phyloP scores from a whole-genome alignment of 192 early-diverging fungal species.

The Umbelopsis sp. region DNA sequence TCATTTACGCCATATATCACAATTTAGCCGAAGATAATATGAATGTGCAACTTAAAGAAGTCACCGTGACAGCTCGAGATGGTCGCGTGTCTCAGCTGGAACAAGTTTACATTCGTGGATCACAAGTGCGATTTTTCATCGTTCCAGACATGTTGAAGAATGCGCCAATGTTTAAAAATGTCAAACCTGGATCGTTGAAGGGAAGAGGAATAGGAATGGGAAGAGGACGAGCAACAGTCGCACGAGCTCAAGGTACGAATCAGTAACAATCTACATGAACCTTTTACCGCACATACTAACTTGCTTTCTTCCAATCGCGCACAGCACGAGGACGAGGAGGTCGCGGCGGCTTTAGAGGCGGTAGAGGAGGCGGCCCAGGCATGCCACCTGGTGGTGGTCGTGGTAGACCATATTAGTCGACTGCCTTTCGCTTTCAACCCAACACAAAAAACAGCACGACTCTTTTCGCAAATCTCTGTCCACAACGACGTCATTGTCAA shows the following conservation, averaged over 20 bases:
- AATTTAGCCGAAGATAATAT: slow-evolving; percentile 93
- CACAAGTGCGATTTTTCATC: slow-evolving; percentile 89
- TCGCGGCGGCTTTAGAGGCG: slow-evolving; percentile 15
- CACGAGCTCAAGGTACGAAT: slow-evolving; percentile 67
- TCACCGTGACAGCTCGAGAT: slow-evolving; percentile 91
- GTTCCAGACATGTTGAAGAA: slow-evolving; percentile 99
- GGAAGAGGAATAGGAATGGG: slow-evolving; percentile 84
- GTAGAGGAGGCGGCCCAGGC: slow-evolving; percentile 4
- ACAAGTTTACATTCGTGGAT: slow-evolving; percentile 96
- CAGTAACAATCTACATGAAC: background rate
- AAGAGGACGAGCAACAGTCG: slow-evolving; percentile 82
- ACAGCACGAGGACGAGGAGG: slow-evolving; percentile 17
- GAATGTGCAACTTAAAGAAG: slow-evolving; percentile 97
- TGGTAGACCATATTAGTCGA: slow-evolving; percentile 11
- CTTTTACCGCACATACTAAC: background rate
- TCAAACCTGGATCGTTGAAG: slow-evolving; percentile 80
- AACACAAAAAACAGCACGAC: slow-evolving; percentile 2
- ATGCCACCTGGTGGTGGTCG: slow-evolving; percentile 9
- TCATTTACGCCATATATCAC: background rate
- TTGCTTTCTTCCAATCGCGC: no score
- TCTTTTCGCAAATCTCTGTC: slow-evolving; percentile 16
- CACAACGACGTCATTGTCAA: slow-evolving; percentile 16
- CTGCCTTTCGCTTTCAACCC: background rate
- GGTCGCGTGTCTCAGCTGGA: slow-evolving; percentile 90
- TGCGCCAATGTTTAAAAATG: slow-evolving; percentile 96